Evolutionary conservation across 495 filamentous ascomycete species (phyloP).

Genomic region (Penicillium argentinense): DNA sequence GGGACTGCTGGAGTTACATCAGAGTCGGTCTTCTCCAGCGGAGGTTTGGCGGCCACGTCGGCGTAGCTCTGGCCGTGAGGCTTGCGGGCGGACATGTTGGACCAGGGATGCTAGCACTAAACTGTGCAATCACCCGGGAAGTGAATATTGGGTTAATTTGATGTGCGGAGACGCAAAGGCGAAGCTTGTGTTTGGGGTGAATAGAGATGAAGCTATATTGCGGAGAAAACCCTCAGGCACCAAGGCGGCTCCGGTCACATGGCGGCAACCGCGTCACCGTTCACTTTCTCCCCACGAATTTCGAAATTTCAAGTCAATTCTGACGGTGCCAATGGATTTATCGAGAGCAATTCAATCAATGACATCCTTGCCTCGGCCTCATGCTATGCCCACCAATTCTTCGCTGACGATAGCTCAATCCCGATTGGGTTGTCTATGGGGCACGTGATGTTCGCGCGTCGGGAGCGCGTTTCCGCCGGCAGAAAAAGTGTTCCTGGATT

Average conservation of each 20-base stretch:
- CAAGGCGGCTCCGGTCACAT: conserved; percentile 12
- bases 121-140: neutral
- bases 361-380: neutral
- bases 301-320: too few relatives aligned
- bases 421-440: conserved; percentile 7
- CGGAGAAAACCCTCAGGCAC: conserved; percentile 24
- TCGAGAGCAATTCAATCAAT: too few relatives aligned
- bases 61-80: conserved; percentile 34
- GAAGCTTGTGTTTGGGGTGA: neutral
- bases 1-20: conserved; percentile 68
- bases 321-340: too few relatives aligned
- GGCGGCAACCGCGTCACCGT: neutral
- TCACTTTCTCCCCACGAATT: too few relatives aligned
- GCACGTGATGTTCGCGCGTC: conserved; percentile 28
- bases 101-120: neutral
- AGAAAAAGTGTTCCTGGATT: conserved; percentile 28
- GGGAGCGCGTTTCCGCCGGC: conserved; percentile 28
- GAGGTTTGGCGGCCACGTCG: conserved; percentile 28
- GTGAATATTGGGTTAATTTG: neutral
- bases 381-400: neutral
- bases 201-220: conserved; percentile 14
- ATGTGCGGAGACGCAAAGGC: neutral
- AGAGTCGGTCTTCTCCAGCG: conserved; percentile 29
- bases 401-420: neutral
- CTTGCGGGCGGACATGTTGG: conserved; percentile 34